phyloP scores from a whole-genome alignment of 305 asterid genomes.

The Solanum hybrid region DNA sequence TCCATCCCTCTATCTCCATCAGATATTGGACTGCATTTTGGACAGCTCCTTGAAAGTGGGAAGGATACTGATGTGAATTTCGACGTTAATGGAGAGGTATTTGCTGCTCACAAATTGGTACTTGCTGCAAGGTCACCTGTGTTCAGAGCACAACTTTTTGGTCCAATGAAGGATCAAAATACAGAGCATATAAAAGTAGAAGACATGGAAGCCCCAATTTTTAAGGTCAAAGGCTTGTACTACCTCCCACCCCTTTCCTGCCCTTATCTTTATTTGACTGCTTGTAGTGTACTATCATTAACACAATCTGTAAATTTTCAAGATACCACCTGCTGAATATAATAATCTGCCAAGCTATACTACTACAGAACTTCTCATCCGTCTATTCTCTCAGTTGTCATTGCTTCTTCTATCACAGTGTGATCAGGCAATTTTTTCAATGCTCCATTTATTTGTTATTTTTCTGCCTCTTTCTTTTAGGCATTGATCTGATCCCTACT shows the following conservation, averaged over 20 bases:
- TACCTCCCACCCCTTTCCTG: not conserved
- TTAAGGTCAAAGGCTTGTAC: slow-evolving; percentile 42
- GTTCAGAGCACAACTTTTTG: slow-evolving; percentile 87
- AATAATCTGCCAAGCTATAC: not conserved
- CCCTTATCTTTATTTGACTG: not conserved
- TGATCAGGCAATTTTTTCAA: not conserved
- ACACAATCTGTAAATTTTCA: not conserved
- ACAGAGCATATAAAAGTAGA: slow-evolving; percentile 53
- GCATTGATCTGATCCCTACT: not conserved
- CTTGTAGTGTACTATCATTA: not conserved
- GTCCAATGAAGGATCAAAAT: slow-evolving; percentile 94
- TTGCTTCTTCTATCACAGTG: not conserved
- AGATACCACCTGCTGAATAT: not conserved
- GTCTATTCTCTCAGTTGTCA: not conserved
- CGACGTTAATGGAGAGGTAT: slow-evolving; percentile 68
- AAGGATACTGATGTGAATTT: slow-evolving; percentile 64
- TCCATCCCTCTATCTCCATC: slow-evolving; percentile 73
- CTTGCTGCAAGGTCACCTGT: slow-evolving; percentile 98
- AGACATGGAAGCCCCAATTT: slow-evolving; percentile 84
- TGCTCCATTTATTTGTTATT: not conserved
- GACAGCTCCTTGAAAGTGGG: slow-evolving; percentile 72
- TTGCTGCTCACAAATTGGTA: slow-evolving; percentile 78
- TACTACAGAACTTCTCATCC: not conserved
- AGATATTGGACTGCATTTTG: slow-evolving; percentile 77
- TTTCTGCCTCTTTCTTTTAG: not conserved